Evolutionary conservation across 805 yeast species (phyloP).

Genomic region (Candida khao-thaluensis): DNA sequence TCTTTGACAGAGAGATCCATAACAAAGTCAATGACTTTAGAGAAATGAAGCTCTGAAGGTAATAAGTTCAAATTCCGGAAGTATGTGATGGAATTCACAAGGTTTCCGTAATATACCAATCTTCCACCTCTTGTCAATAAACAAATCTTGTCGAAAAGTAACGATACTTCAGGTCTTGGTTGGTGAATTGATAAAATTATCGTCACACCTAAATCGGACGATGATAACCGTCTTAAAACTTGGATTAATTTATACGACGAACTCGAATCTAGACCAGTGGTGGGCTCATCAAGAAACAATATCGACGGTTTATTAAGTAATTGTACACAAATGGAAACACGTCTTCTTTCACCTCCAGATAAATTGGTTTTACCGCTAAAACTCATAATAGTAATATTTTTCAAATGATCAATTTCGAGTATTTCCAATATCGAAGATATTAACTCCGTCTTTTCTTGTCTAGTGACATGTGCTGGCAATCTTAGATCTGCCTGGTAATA

Average conservation of each 20-base stretch:
- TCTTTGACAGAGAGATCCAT: slow-evolving; percentile 40
- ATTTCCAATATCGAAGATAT: slow-evolving; percentile 62
- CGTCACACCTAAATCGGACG: slow-evolving; percentile 59
- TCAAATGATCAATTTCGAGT: slow-evolving; percentile 64
- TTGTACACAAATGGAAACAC: slow-evolving; percentile 77
- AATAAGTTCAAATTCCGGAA: slow-evolving; percentile 35
- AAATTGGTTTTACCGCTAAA: slow-evolving; percentile 43
- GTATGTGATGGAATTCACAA: slow-evolving; percentile 45
- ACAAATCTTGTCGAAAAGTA: slow-evolving; percentile 64
- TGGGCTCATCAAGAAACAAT: slow-evolving; percentile 81
- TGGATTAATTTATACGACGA: slow-evolving; percentile 65
- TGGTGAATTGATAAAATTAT: slow-evolving; percentile 79
- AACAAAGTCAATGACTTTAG: slow-evolving; percentile 30
- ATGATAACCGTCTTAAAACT: slow-evolving; percentile 51
- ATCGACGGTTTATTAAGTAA: slow-evolving; percentile 73
- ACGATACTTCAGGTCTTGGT: slow-evolving; percentile 75
- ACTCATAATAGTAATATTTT: slow-evolving; percentile 54
- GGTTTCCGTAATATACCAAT: slow-evolving; percentile 45
- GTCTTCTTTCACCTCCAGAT: slow-evolving; percentile 82
- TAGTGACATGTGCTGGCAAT: slow-evolving; percentile 47
- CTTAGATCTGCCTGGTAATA: slow-evolving; percentile 69
- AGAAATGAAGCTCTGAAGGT: slow-evolving; percentile 5
- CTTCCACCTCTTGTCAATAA: slow-evolving; percentile 62
- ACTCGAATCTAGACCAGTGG: slow-evolving; percentile 81
- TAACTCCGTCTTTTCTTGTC: slow-evolving; percentile 44